These are phyloP conservation scores for Solanum peruvianum DNA, from an alignment of 257 asterid genomes.

Conservation along the genomic window DNA sequence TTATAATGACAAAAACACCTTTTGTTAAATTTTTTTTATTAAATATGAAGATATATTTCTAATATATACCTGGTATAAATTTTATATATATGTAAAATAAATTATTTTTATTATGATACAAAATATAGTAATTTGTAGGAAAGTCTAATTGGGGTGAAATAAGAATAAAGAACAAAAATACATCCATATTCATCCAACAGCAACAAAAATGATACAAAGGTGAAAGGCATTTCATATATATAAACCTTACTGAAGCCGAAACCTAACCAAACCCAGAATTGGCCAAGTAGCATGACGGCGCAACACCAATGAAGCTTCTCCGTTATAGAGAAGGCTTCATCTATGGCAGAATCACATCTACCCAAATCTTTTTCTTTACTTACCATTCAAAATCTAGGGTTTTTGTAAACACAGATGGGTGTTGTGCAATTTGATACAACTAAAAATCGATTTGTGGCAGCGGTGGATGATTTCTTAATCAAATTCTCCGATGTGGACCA, in stretches of 20 bases:
- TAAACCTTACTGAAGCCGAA: background rate
- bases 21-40: too few species aligned
- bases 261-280: background rate
- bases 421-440: conserved; percentile 55
- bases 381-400: conserved; percentile 22
- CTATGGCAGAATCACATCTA: background rate
- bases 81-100: too few species aligned
- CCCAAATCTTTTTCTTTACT: background rate
- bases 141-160: background rate
- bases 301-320: background rate
- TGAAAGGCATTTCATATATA: background rate
- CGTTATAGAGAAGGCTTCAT: background rate
- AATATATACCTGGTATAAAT: too few species aligned
- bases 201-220: background rate
- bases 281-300: background rate
- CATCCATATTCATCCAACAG: background rate
- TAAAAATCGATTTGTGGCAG: conserved; percentile 38
- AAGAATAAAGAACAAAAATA: background rate
- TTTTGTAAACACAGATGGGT: conserved; percentile 31
- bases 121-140: background rate
- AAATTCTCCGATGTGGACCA: conserved; percentile 67
- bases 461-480: conserved; percentile 46
- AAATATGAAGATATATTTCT: too few species aligned
- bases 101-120: too few species aligned
- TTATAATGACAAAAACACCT: too few species aligned